Base-by-base conservation (phyloP, 306 rosid genomes). In the Spatholobus suberectus region DNA sequence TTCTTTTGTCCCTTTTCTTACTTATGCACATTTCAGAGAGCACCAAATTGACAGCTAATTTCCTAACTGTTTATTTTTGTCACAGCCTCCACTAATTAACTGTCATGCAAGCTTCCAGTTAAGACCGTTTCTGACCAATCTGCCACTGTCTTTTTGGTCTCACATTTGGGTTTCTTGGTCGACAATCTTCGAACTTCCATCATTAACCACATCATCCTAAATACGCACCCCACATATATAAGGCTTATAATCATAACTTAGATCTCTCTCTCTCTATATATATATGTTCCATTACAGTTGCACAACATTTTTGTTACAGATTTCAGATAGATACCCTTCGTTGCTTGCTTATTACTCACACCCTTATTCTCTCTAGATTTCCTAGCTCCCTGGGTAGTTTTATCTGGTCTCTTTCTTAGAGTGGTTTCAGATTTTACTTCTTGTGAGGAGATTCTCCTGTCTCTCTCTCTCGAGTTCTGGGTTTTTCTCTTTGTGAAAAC, bases 401-500 rank as follows among this genome's bases (percentile, higher is more conserved):
- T 23, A 23, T 58, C 8, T 35, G 46, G 41, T 75, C 9, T 75
- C 69, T 21, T 55, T 55, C 69, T 55, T 75, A 4, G 26, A 57
- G 38, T 9, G 79, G 34, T 75, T 68, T 57, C 38, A 37, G 40
- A 26, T 57, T 57, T 75, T 75, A 74, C 49, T 38, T 55, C 59
- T 74, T 12, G 20, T 17, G 5, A 75, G 9, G 1, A 81, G 15
- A 34, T 65, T 73, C 77, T 47, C 57, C 7, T n/a, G 4, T 20
- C 46, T 40, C 46, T 35, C 75, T 55, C 7, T 38, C 24, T 75
- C 0, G 6, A 23, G 17, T 61, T 34, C 51, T 55, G 70, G 6
- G 78, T 61, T 67, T 79, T 43, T 70, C 43, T 70, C 69, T 66
- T 54, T 4, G 18, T 70, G 38, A 61, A 59, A 73, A 29, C 76